phyloP scores from a whole-genome alignment of 495 filamentous ascomycete genomes.

The Corynascus novoguineensis region DNA sequence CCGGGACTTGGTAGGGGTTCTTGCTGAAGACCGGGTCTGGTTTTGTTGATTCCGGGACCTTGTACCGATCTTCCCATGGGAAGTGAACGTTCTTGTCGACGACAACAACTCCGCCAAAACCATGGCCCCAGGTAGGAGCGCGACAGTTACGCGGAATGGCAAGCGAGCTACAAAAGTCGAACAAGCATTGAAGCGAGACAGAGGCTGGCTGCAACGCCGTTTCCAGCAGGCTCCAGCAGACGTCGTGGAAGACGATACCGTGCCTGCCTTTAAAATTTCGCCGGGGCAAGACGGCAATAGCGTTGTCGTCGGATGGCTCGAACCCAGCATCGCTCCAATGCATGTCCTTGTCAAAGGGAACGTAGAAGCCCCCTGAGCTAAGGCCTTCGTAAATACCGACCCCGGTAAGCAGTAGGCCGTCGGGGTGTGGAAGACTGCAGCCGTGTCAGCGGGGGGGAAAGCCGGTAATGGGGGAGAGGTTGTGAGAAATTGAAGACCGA shows the following conservation, averaged over 20 bases:
- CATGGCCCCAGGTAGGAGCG: conserved; percentile 1
- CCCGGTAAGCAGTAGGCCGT: neutral
- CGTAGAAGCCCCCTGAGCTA: neutral
- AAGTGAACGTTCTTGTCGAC: neutral
- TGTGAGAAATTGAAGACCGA: neutral
- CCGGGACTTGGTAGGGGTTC: neutral
- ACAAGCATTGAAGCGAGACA: neutral
- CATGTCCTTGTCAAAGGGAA: neutral
- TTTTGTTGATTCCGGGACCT: neutral
- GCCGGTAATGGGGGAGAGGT: neutral
- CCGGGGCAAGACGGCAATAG: neutral
- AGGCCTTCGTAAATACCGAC: neutral
- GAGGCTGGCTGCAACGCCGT: neutral
- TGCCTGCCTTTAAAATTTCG: neutral
- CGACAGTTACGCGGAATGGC: neutral
- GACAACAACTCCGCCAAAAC: neutral
- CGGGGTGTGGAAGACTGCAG: neutral
- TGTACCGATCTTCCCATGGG: neutral
- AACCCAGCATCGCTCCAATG: conserved; percentile 1
- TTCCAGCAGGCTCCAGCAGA: conserved; percentile 2
- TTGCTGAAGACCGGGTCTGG: neutral
- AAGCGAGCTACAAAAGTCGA: conserved; percentile 1
- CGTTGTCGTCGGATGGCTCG: neutral
- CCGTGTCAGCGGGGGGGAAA: neutral
- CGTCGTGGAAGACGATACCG: conserved; percentile 1